Evolutionary conservation across 495 filamentous ascomycete genomes (phyloP), one percentile per base, ranked within the genome.

Genomic region (Penicillium ucsense): DNA sequence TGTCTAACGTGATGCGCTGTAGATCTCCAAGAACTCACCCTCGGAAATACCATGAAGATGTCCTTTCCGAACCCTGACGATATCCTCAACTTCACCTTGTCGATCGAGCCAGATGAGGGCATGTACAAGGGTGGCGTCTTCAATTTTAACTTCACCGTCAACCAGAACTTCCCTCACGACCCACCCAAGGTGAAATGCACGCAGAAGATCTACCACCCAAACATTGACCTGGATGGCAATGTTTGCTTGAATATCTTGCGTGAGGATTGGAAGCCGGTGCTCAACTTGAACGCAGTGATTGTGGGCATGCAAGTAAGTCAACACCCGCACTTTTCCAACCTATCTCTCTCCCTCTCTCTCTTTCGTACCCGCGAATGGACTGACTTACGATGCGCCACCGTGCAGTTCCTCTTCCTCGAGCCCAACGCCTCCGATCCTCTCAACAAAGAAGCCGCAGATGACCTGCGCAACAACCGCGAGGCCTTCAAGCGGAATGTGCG

Each of bases 201-300:
- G 46, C 86, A 98, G 66, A 98, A 95, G 75, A 96, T 97, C 55
- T 98, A 98, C 70, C 92, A 98, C 59, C 92, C 92, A 8, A 98
- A 98, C 65, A 97, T 98, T 65, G 92, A 98, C 62, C 74, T 94
- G 41, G 92, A 98, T 59, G 92, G 92, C 35, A 98, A 98, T 60
- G 89, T 98, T 9, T 98, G 92, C 71, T 66, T 98, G 55, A 98
- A 98, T 62, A 97, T 98, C 49, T 67, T 98, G 58, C 73, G 92
- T 47, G 92, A 97, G 72, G 92, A 98, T 72, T 98, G 92, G 92
- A 97, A 96, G 72, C 92, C 92, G 0, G 92, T 97, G 20, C 71
- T 98, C 62, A 97, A 97, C 62, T 65, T 98, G 58, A 94, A 96
- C 65, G 90, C 92, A 8, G 89, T 96, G 30, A 91, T 98, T 57